A percentile compares a stretch with the other conserved stretches of the same genome.
Conservation (phyloP, 2,329 filamentous ascomycete genomes). For the Neoascochyta sp. region DNA sequence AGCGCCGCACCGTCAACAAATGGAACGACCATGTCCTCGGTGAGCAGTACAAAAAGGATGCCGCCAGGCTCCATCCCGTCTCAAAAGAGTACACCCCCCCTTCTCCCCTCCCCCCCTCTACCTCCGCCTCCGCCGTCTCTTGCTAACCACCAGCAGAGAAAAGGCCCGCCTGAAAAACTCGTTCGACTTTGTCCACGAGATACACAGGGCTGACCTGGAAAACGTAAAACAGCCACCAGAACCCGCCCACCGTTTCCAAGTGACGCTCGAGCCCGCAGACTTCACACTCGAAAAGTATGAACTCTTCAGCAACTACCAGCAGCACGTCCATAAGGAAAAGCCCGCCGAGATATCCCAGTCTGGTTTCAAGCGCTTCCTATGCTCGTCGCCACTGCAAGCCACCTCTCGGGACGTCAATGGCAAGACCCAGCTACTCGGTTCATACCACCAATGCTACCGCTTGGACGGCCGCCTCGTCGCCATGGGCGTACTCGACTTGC, state of each 20-base stretch:
- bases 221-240: constrained; percentile 56
- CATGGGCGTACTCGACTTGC: constrained; percentile 70
- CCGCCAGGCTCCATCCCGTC: constrained; percentile 61
- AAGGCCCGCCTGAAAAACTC: constrained; percentile 61
- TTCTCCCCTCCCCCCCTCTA: constrained; percentile 1
- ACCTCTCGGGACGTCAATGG: constrained; percentile 45
- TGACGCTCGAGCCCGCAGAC: constrained; percentile 65
- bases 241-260: constrained; percentile 64
- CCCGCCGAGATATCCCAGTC: constrained; percentile 55
- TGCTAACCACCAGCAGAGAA: constrained; percentile 37
- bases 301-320: constrained; percentile 73
- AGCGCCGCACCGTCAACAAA: constrained; percentile 70
- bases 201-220: constrained; percentile 65
- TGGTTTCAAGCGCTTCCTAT: constrained; percentile 71
- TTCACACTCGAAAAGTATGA: constrained; percentile 73
- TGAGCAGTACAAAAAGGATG: constrained; percentile 62
- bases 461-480: constrained; percentile 73
- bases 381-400: constrained; percentile 61
- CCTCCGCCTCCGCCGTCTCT: no score
- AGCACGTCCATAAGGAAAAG: constrained; percentile 65
- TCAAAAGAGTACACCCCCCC: constrained; percentile 56
- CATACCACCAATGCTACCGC: constrained; percentile 78
- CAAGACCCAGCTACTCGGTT: constrained; percentile 60
- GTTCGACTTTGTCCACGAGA: constrained; percentile 62
- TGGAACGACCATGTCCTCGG: constrained; percentile 72